These are phyloP conservation scores for Pichia californica DNA, from an alignment of 805 yeast species.

Conservation along the genomic window DNA sequence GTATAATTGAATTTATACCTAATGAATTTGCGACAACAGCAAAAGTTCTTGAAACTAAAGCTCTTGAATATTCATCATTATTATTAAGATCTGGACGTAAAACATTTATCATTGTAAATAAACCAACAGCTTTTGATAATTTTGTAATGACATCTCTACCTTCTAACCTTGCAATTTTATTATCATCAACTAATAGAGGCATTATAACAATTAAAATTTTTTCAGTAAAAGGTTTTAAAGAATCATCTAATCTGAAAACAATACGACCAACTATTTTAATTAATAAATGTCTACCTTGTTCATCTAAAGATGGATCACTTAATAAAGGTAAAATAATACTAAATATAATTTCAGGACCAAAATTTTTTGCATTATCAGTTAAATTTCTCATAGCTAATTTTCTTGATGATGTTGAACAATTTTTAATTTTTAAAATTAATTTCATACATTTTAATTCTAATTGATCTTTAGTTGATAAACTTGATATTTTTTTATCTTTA, in stretches of 20 bases:
- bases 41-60: constrained; percentile 67
- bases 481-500: constrained; percentile 20
- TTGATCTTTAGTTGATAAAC: constrained; percentile 43
- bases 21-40: constrained; percentile 80
- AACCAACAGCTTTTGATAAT: constrained; percentile 74
- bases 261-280: constrained; percentile 71
- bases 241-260: constrained; percentile 56
- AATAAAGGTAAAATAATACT: constrained; percentile 70
- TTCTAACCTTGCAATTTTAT: constrained; percentile 63
- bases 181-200: constrained; percentile 78
- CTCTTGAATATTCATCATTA: constrained; percentile 73
- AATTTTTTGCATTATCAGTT: constrained; percentile 52
- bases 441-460: constrained; percentile 57
- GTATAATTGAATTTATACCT: constrained; percentile 65
- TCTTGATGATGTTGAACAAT: constrained; percentile 65
- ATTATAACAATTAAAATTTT: constrained; percentile 66
- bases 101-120: constrained; percentile 70
- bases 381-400: constrained; percentile 63
- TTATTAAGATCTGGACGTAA: constrained; percentile 79
- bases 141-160: constrained; percentile 75
- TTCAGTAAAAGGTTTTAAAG: constrained; percentile 66
- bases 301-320: constrained; percentile 65
- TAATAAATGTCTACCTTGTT: constrained; percentile 75
- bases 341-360: constrained; percentile 68
- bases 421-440: constrained; percentile 63